phyloP scores from a whole-genome alignment of 192 early-diverging fungal genomes.

The Rhizophlyctis rosea region DNA sequence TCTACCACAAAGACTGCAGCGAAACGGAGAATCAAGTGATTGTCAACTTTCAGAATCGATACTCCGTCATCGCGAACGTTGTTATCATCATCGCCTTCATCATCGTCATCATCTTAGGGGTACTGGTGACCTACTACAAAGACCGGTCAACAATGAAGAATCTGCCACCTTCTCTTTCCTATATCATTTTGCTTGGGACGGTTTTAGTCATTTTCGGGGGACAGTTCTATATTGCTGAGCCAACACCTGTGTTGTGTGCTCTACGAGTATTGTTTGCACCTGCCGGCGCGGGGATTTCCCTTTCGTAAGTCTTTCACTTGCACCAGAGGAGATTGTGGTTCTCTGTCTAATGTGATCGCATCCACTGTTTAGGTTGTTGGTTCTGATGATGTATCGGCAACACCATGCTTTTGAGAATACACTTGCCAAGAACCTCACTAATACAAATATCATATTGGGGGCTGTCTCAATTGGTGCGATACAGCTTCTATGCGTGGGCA shows the following conservation, averaged over 20 bases:
- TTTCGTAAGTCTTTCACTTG: slow-evolving; percentile 3
- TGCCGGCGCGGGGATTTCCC: background rate
- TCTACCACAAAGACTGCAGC: background rate
- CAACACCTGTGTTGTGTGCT: background rate
- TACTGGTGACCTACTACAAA: background rate
- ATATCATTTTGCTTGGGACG: background rate
- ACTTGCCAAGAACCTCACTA: no score
- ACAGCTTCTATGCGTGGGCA: background rate
- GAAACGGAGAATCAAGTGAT: background rate
- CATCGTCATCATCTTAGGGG: background rate
- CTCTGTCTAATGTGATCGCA: no score
- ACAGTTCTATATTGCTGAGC: background rate
- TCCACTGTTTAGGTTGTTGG: background rate
- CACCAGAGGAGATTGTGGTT: no score
- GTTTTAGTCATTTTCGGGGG: background rate
- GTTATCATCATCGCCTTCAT: background rate
- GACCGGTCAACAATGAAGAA: background rate
- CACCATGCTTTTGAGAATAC: background rate
- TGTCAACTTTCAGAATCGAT: background rate
- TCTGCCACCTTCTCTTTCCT: background rate
- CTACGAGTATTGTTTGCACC: background rate
- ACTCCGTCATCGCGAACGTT: background rate
- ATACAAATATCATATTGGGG: no score
- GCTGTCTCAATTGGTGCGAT: no score
- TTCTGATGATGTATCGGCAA: background rate